Evolutionary conservation across 495 filamentous ascomycete genomes (phyloP), one percentile per base, ranked within the genome.

Genomic region (Penicillium paxilli): DNA sequence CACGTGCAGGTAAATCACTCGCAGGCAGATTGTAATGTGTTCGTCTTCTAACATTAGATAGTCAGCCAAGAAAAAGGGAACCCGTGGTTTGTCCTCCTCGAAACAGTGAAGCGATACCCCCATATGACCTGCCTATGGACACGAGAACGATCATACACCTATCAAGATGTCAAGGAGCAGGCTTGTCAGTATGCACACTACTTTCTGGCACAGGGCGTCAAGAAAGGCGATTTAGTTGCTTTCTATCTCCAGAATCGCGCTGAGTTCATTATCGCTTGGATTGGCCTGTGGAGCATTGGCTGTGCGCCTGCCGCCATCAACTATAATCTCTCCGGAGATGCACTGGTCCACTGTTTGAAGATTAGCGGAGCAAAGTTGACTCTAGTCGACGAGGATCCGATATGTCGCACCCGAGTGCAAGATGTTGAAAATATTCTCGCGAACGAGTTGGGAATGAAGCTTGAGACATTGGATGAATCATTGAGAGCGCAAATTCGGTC

Each of bases 301-400:
- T 82, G 80, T 28, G 86, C 83, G 5, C 86, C 87, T 0, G 85
- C 87, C 0, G 76, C 86, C 55, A 87, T 92, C 64, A 93, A 93
- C 64, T 83, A 87, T 56, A 84, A 90, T 60, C 75, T 92, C 1
- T 68, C 77, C 21, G 83, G 81, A 0, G 82, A 88, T 45, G 85
- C 84, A 1, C 62, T 92, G 52, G 50, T 88, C 33, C 88, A 92
- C 65, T 91, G 87, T 59, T 54, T 93, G 54, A 79, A 76, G 52
- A 73, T 91, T 40, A 77, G 78, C 21, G 78, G 74, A 4, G 73
- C 82, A 9, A 84, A 76, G 58, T 44, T 90, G 12, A 59, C 90
- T 7, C 57, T 93, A 24, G 84, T 89, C 9, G 89, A 91, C 58
- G 82, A 81, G 23, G 86, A 89, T 21, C 64, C 55, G 4, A 80